phyloP scores from a whole-genome alignment of 148 eudicot genomes.

The Diospyros lotus region DNA sequence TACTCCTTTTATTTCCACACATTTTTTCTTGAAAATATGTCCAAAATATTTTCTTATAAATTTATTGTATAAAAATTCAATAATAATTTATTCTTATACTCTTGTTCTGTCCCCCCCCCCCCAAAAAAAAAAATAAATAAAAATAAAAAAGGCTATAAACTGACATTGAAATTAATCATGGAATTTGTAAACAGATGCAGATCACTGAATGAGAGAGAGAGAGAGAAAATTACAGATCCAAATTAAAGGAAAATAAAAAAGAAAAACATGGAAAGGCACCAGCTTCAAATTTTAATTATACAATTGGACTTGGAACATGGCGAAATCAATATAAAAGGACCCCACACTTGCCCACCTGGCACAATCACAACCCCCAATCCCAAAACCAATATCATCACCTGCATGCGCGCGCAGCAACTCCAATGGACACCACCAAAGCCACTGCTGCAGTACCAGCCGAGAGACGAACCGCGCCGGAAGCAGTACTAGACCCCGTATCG shows the following conservation, averaged over 20 bases:
- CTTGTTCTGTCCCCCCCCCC: too few relatives aligned
- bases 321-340: not conserved
- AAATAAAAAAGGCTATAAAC: too few relatives aligned
- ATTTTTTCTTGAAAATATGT: too few relatives aligned
- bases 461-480: slow-evolving; percentile 11
- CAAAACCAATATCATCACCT: not conserved
- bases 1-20: too few relatives aligned
- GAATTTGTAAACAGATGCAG: too few relatives aligned
- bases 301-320: not conserved
- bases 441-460: slow-evolving; percentile 14
- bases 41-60: too few relatives aligned
- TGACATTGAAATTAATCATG: too few relatives aligned
- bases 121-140: too few relatives aligned
- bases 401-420: not conserved
- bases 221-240: not conserved
- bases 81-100: too few relatives aligned
- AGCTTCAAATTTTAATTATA: not conserved
- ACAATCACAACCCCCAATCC: slow-evolving; percentile 10
- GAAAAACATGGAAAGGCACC: not conserved
- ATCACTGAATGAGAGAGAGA: too few relatives aligned
- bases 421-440: not conserved
- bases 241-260: not conserved
- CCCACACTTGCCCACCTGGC: not conserved
- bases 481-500: slow-evolving; percentile 12
- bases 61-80: too few relatives aligned